phyloP scores from a whole-genome alignment of 208 protist species.

The Acanthamoeba comandoni region DNA sequence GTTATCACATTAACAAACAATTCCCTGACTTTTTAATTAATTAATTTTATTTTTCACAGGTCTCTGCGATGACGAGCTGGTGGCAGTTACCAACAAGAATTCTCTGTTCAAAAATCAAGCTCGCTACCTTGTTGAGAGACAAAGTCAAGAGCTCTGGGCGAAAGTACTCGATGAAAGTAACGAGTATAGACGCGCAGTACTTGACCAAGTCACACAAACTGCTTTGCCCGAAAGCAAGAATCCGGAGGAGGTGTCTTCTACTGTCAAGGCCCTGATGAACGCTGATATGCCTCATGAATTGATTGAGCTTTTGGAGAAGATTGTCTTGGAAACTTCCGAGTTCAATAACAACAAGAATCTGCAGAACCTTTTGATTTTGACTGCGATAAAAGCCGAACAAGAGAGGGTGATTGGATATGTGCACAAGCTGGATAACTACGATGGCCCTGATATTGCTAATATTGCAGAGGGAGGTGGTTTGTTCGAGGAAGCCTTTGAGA shows the following conservation, averaged over 20 bases:
- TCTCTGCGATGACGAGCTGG: constrained; percentile 96
- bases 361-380: constrained; percentile 99
- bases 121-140: constrained; percentile 97
- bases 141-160: constrained; percentile 97
- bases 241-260: constrained; percentile 97
- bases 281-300: constrained; percentile 98
- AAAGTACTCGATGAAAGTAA: constrained; percentile 95
- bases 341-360: constrained; percentile 98
- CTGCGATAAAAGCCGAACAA: constrained; percentile 96
- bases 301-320: constrained; percentile 99
- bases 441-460: constrained; percentile 97
- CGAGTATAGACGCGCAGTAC: constrained; percentile 92
- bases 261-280: constrained; percentile 98
- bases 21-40: constrained; percentile 31
- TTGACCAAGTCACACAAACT: constrained; percentile 98
- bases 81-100: constrained; percentile 97
- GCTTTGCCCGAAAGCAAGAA: constrained; percentile 97
- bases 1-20: neutral
- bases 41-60: constrained; percentile 82
- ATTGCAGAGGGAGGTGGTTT: constrained; percentile 93
- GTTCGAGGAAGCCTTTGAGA: constrained; percentile 98
- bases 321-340: constrained; percentile 96
- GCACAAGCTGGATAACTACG: constrained; percentile 98
- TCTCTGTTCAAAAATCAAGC: constrained; percentile 93
- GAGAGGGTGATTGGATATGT: constrained; percentile 98